Conservation (phyloP, 257 asterid species). For the Solanum paucissectum region DNA sequence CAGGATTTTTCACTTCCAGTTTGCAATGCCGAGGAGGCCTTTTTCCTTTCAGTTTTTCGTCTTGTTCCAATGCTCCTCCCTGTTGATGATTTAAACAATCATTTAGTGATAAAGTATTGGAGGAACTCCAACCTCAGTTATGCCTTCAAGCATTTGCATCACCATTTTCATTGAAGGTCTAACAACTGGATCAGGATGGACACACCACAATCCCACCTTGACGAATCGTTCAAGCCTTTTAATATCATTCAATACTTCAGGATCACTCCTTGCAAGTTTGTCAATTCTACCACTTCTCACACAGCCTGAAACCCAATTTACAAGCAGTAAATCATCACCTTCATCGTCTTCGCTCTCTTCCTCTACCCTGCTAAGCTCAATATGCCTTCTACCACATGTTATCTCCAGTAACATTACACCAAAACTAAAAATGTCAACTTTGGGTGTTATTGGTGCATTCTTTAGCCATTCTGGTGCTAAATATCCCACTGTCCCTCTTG, state of each 20-base stretch:
- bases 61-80: background rate
- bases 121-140: background rate
- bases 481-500: conserved; percentile 15
- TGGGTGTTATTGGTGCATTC: background rate
- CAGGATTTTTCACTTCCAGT: background rate
- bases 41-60: background rate
- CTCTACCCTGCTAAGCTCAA: background rate
- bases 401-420: conserved; percentile 3
- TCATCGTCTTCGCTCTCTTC: background rate
- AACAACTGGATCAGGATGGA: conserved; percentile 1
- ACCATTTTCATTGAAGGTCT: conserved; percentile 12
- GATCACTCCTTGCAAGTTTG: background rate
- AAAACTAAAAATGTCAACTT: conserved; percentile 3
- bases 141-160: conserved; percentile 4
- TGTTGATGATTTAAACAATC: background rate
- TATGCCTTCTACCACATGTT: background rate
- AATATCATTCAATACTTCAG: conserved; percentile 1
- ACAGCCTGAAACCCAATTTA: conserved; percentile 3
- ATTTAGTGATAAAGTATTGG: background rate
- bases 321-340: background rate
- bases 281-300: background rate
- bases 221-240: conserved; percentile 1
- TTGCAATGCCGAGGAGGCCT: background rate
- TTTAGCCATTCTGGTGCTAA: conserved; percentile 13
- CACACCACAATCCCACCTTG: conserved; percentile 11